phyloP scores from a whole-genome alignment of 768 basidiomycete species.

The Filobasidium floriforme region DNA sequence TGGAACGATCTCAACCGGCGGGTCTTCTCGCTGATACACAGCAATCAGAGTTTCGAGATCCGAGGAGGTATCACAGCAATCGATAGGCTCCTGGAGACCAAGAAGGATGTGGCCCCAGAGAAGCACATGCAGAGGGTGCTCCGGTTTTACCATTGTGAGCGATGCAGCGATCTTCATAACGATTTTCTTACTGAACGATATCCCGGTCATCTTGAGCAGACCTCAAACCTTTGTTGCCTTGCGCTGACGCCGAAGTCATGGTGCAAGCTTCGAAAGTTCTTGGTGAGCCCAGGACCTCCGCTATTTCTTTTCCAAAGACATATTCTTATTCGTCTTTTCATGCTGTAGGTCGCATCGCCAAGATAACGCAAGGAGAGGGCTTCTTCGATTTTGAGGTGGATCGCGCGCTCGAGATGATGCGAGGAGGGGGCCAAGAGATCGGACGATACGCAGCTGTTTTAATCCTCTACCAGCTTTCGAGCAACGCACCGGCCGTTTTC shows the following conservation, averaged over 20 bases:
- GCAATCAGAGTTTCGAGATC: constrained; percentile 67
- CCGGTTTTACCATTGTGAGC: constrained; percentile 28
- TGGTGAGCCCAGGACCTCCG: background rate
- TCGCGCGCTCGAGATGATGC: constrained; percentile 69
- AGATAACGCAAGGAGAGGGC: constrained; percentile 73
- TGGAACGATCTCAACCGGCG: constrained; percentile 65
- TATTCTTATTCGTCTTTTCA: constrained; percentile 24
- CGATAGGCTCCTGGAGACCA: constrained; percentile 59
- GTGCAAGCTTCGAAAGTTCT: constrained; percentile 77
- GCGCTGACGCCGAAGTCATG: constrained; percentile 88
- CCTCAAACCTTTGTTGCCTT: constrained; percentile 83
- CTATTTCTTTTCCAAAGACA: constrained; percentile 20
- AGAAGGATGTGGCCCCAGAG: constrained; percentile 58
- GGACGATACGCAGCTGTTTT: constrained; percentile 88
- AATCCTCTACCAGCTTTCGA: constrained; percentile 85
- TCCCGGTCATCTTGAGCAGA: constrained; percentile 63
- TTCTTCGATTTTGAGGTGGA: constrained; percentile 88
- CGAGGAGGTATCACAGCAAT: constrained; percentile 83
- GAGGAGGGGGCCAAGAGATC: constrained; percentile 66
- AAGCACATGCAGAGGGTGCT: constrained; percentile 20
- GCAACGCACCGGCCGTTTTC: constrained; percentile 78
- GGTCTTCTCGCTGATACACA: constrained; percentile 75
- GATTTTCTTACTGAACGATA: background rate
- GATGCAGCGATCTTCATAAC: constrained; percentile 25
- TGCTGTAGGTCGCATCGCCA: constrained; percentile 54